A percentile compares a stretch with the other conserved stretches of the same genome.
phyloP scores from a whole-genome alignment of 2,329 filamentous ascomycete species.

The Cordyceps farinosa region DNA sequence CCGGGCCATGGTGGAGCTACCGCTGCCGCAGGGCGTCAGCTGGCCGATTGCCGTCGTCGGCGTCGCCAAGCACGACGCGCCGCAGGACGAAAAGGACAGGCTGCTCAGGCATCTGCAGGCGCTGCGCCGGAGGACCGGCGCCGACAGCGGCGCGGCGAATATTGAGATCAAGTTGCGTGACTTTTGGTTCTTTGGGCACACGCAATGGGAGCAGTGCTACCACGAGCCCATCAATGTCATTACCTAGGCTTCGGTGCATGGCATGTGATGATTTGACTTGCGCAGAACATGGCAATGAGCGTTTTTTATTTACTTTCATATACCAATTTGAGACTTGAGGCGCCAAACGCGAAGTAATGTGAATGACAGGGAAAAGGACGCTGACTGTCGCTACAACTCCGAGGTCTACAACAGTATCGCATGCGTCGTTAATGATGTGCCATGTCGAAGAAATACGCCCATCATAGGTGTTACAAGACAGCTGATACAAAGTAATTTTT shows the following conservation, averaged over 20 bases:
- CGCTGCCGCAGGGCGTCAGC: constrained; percentile 1
- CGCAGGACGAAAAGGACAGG: constrained; percentile 1
- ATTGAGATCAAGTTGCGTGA: constrained; percentile 11
- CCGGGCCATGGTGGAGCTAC: constrained; percentile 4
- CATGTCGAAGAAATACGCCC: not conserved
- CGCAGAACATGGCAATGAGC: constrained; percentile 1
- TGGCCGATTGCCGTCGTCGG: constrained; percentile 13
- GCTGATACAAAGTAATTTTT: too few species aligned
- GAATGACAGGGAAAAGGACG: too few species aligned
- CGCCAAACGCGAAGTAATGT: not conserved
- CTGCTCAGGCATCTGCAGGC: not conserved
- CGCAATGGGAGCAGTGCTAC: constrained; percentile 13
- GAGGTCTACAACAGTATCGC: not conserved
- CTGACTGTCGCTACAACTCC: not conserved
- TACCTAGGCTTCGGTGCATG: not conserved
- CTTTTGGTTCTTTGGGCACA: constrained; percentile 13
- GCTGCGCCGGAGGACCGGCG: constrained; percentile 1
- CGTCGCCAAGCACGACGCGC: constrained; percentile 10
- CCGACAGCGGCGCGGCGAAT: constrained; percentile 10
- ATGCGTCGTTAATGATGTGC: not conserved
- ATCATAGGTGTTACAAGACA: too few species aligned
- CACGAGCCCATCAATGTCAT: constrained; percentile 12
- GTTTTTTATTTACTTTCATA: not conserved
- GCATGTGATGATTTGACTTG: not conserved
- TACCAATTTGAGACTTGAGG: not conserved